phyloP scores from a whole-genome alignment of 176 grass and related monocot species.

The Oryza meridionalis region DNA sequence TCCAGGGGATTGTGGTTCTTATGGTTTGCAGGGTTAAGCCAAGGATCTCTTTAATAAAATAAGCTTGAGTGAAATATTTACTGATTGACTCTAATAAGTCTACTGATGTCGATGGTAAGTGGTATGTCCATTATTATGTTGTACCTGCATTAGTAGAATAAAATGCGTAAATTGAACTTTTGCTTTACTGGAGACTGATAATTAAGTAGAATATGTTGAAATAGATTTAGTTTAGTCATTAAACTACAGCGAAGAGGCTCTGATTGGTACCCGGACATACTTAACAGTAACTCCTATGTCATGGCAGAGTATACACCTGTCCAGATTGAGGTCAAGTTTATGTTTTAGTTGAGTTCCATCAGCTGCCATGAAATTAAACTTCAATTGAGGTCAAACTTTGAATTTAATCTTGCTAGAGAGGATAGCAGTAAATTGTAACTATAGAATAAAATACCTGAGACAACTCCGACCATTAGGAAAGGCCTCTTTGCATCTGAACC shows the following conservation, averaged over 20 bases:
- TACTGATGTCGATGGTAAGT: slow-evolving; percentile 53
- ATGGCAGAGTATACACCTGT: slow-evolving; percentile 58
- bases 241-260: neutral
- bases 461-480: slow-evolving; percentile 61
- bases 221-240: neutral
- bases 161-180: neutral
- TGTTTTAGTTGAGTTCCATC: slow-evolving; percentile 58
- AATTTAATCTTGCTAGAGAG: neutral
- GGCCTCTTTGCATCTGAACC: slow-evolving; percentile 50
- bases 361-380: slow-evolving; percentile 36
- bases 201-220: neutral
- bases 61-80: slow-evolving; percentile 39
- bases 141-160: slow-evolving; percentile 41
- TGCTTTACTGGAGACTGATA: neutral
- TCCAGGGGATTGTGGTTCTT: neutral
- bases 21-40: neutral
- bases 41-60: neutral
- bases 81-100: slow-evolving; percentile 46
- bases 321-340: slow-evolving; percentile 53
- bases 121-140: slow-evolving; percentile 63
- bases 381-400: neutral
- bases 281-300: slow-evolving; percentile 59
- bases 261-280: slow-evolving; percentile 30
- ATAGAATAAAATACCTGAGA: slow-evolving; percentile 44
- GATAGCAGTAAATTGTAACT: neutral